Conservation (phyloP, 148 eudicot genomes). For the Cornus controversa region DNA sequence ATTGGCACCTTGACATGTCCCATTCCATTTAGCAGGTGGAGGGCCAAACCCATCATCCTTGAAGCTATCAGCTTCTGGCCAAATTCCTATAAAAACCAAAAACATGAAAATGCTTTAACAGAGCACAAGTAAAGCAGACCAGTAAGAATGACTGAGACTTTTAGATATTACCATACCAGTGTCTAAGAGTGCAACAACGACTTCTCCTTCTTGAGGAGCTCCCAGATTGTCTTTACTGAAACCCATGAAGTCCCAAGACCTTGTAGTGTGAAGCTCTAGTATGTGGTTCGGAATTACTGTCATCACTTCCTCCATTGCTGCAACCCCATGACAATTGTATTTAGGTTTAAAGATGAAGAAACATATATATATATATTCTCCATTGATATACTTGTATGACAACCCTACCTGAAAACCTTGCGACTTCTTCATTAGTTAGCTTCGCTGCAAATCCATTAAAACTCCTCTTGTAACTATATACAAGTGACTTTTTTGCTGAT, state of each 20-base stretch:
- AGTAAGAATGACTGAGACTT: background rate
- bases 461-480: conserved; percentile 18
- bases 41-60: conserved; percentile 9
- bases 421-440: background rate
- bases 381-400: background rate
- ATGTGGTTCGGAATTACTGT: conserved; percentile 6
- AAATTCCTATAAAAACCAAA: background rate
- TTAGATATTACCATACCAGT: background rate
- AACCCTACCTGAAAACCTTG: background rate
- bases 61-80: conserved; percentile 24
- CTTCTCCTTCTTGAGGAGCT: background rate
- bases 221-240: background rate
- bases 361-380: background rate
- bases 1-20: conserved; percentile 20
- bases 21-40: conserved; percentile 27
- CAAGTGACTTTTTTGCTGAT: conserved; percentile 13
- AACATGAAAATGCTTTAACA: background rate
- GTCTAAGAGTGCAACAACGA: conserved; percentile 6
- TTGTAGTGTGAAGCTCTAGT: conserved; percentile 5
- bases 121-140: background rate
- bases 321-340: background rate
- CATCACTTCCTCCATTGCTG: conserved; percentile 4
- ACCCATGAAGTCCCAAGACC: conserved; percentile 11
- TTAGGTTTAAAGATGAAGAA: background rate
- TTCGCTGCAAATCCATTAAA: conserved; percentile 12